Evolutionary conservation across 495 filamentous ascomycete species (phyloP), one percentile per base, ranked within the genome.

Genomic region (Neurospora sp.): DNA sequence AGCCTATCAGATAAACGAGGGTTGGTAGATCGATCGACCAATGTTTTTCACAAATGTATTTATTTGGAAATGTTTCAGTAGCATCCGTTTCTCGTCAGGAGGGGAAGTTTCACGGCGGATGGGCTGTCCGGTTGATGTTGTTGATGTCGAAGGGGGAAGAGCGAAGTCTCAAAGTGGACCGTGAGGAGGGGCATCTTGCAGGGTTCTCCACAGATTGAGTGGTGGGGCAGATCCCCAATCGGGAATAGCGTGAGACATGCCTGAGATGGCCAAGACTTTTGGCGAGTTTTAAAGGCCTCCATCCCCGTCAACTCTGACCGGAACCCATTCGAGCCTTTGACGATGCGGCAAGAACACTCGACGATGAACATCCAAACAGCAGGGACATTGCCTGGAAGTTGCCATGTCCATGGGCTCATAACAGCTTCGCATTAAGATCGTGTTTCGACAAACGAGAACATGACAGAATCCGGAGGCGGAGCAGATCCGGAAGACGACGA

Each of bases 201-300:
- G 38, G 42, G 71, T 70, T 70, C 72, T 74, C 73, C 39, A 39
- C 73, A 59, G 77, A 62, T 23, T 0, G 44, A 27, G 74, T 23
- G 23, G 74, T 76, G 75, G 71, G 75, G 70, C 42, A 72, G 20
- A 39, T 70, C 20, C 76, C 72, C 39, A 73, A 81, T 77, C 62
- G 11, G 79, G 81, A 11, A 80, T 81, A 76, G 80, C 66, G 75
- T 82, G 81, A 82, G 44, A 82, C 81, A 77, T 72, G 71, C 75
- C 76, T 82, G 81, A 82, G 80, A 79, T 79, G 79, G 77, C 78
- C 80, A 79, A 81, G 77, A 73, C 38, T 74, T 72, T 79, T 82
- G 78, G 79, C 81, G 81, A 82, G 81, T 82, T 82, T 82, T 73
- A 81, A 80, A 77, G 78, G 72, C 74, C 48, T 72, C 41, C 41